Evolutionary conservation across 345 rosid genomes (phyloP), one percentile per base, ranked within the genome.

Genomic region (Eutrema japonicum): DNA sequence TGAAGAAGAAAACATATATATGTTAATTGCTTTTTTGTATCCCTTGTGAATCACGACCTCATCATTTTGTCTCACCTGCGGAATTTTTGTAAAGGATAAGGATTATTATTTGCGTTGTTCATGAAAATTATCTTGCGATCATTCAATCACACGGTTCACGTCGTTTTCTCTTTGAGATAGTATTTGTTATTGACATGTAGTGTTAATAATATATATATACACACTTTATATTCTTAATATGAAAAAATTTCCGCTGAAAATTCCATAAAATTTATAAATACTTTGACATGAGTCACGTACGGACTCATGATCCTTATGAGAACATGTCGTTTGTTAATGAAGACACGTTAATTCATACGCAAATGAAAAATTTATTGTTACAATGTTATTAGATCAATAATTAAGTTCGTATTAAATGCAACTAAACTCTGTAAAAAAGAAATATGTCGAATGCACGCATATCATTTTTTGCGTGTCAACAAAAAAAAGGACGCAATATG

Each of bases 11-110:
- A 66, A 14, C 59, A 66, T 41, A 41, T 67, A 7, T n/a, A 41
- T 38, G 53, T 67, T 53, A 6, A 67, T 67, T 29, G 62, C 51
- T 52, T 40, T 66, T 66, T 52, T 66, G 71, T 66, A 66, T 18
- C 26, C 5, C 36, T 65, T 49, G 58, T 65, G 70, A 51, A 51
- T 51, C 71, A 51, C n/a, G 60, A 38, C 38, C 26, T 12, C 38
- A 37, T 51, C 36, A 1, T 66, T 66, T 67, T 67, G 61, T 53
- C 51, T 52, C 51, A 67, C 62, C 41, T 29, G 11, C 62, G 29
- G 41, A 53, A 6, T 53, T 29, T 53, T 8, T 11, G 72, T 52
- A 67, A 41, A 6, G 41, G 62, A 67, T 67, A 54, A 40, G 11
- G 38, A 10, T 40, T 27, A 52, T 29, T 22, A 2, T 43, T 29